Conservation (phyloP, 352 stramenopile genomes). For the Elongisporangium undulatum region DNA sequence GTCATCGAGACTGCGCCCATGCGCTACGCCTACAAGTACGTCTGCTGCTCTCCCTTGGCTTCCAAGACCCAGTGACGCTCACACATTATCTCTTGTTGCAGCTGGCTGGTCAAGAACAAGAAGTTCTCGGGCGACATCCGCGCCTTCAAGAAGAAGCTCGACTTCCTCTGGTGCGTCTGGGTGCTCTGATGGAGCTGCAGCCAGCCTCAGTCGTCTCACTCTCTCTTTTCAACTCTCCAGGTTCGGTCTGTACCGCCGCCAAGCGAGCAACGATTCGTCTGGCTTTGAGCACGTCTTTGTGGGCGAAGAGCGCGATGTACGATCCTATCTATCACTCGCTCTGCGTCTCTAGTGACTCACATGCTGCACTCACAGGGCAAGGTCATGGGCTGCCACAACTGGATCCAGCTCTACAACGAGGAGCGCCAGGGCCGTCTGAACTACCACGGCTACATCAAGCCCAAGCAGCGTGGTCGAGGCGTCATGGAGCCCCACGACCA, state of each 20-base stretch:
- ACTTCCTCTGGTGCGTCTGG: constrained; percentile 84
- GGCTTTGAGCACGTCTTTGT: constrained; percentile 98
- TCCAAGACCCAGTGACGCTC: neutral
- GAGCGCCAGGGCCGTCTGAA: constrained; percentile 91
- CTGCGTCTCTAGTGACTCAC: neutral
- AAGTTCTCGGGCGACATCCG: constrained; percentile 69
- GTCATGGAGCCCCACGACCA: constrained; percentile 76
- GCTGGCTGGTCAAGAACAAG: constrained; percentile 80
- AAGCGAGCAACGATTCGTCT: constrained; percentile 85
- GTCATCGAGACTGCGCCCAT: constrained; percentile 91
- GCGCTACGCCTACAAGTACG: constrained; percentile 91
- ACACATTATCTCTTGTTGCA: constrained; percentile 14
- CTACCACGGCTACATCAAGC: constrained; percentile 94
- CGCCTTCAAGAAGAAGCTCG: constrained; percentile 89
- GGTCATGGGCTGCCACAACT: constrained; percentile 95
- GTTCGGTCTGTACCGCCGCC: constrained; percentile 92
- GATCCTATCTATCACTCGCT: constrained; percentile 4
- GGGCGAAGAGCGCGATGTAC: constrained; percentile 92
- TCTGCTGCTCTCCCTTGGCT: neutral
- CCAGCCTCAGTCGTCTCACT: neutral
- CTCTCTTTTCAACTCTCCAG: constrained; percentile 1
- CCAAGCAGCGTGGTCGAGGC: constrained; percentile 61
- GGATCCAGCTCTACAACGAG: constrained; percentile 96
- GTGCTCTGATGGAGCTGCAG: neutral
- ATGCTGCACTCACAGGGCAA: constrained; percentile 41